phyloP scores from a whole-genome alignment of 257 asterid genomes.

The Ballota nigra region DNA sequence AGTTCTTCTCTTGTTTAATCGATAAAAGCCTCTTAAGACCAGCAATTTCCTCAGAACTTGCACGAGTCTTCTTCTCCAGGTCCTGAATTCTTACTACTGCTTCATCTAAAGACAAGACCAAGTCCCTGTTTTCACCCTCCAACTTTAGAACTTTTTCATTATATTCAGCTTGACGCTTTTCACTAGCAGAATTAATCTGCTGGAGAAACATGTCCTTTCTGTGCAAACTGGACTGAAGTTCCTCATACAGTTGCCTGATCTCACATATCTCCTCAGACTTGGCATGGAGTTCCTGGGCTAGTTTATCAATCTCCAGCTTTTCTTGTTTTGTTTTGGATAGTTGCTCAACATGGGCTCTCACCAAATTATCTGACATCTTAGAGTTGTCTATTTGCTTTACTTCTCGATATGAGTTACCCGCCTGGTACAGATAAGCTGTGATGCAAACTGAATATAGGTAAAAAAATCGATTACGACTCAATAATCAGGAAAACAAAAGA shows the following conservation, averaged over 20 bases:
- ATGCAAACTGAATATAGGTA: background rate
- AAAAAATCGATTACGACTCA: background rate
- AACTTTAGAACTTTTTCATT: conserved; percentile 23
- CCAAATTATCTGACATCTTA: conserved; percentile 31
- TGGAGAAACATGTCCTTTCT: conserved; percentile 37
- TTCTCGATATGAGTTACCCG: background rate
- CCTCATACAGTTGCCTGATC: conserved; percentile 31
- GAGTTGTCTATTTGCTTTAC: conserved; percentile 27
- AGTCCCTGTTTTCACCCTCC: conserved; percentile 32
- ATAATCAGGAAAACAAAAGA: background rate
- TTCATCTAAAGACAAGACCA: conserved; percentile 32
- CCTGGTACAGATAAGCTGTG: conserved; percentile 14
- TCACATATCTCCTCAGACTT: conserved; percentile 41
- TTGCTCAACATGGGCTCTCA: conserved; percentile 36
- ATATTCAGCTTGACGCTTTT: conserved; percentile 32
- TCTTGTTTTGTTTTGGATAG: conserved; percentile 26
- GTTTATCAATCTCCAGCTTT: conserved; percentile 34
- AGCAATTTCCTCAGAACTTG: conserved; percentile 40
- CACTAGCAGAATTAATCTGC: conserved; percentile 37
- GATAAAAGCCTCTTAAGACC: conserved; percentile 36
- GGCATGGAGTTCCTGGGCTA: conserved; percentile 32
- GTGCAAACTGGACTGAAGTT: conserved; percentile 42
- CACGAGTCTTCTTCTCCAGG: conserved; percentile 35
- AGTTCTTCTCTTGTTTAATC: conserved; percentile 26
- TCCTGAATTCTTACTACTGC: conserved; percentile 40